Conservation (phyloP, 306 rosid genomes). For the Herpetospermum pedunculosum region DNA sequence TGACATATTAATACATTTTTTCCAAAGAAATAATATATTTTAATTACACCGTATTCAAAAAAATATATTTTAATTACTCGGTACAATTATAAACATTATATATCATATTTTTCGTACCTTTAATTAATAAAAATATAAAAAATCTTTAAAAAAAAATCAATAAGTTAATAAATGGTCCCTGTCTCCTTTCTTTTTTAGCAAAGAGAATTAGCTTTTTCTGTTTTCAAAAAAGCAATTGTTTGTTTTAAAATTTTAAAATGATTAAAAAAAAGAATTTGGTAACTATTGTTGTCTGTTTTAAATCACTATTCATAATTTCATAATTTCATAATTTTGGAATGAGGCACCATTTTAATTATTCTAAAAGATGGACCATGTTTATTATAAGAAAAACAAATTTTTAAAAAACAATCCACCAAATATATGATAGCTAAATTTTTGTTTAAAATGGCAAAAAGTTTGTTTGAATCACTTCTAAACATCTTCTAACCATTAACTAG, state of each 20-base stretch:
- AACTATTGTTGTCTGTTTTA: not conserved
- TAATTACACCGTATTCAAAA: too few relatives aligned
- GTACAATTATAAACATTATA: not conserved
- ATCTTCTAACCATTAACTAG: too few relatives aligned
- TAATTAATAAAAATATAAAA: not conserved
- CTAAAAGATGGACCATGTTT: not conserved
- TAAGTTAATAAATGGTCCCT: not conserved
- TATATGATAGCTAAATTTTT: too few relatives aligned
- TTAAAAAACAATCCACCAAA: too few relatives aligned
- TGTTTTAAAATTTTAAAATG: not conserved
- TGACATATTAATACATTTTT: not conserved
- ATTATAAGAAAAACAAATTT: too few relatives aligned
- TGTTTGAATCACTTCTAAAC: too few relatives aligned
- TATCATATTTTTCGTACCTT: not conserved
- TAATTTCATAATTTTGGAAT: not conserved
- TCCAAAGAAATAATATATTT: not conserved
- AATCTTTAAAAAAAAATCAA: not conserved
- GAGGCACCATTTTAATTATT: not conserved
- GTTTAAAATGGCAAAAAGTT: too few relatives aligned
- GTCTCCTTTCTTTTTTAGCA: not conserved
- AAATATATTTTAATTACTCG: not conserved
- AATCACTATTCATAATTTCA: too few relatives aligned
- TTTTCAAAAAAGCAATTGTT: not conserved
- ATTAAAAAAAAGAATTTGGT: not conserved
- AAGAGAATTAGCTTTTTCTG: not conserved